Evolutionary conservation across 2,329 filamentous ascomycete genomes (phyloP), one percentile per base, ranked within the genome.

Genomic region (Zymoseptoria pseudotritici): DNA sequence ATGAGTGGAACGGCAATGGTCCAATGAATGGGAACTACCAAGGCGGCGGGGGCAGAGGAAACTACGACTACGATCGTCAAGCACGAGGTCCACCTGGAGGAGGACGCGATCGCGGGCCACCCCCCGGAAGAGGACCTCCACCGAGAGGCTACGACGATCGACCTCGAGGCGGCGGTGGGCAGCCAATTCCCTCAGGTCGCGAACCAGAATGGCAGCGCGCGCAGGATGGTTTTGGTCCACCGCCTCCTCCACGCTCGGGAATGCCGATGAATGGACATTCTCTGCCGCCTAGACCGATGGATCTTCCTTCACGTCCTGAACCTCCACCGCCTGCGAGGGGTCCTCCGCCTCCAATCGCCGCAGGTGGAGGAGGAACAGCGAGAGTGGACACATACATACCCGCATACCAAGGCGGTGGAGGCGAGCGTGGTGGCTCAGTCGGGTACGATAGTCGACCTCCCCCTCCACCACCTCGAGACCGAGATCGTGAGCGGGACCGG

Each of bases 1-100:
- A 84, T 61, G 82, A 85, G 64, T 86, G 80, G 85, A 85, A n/a
- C n/a, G 75, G 74, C 46, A 68, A 73, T 36, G 76, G 74, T 1
- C 71, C 74, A 10, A 52, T 36, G 20, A 66, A 69, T 50, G 67
- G 68, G n/a, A 69, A 70, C 49, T 61, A 65, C 36, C 61, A 63
- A 46, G 65, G 66, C 20, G 66, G 69, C 31, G 61, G 67, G n/a
- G 36, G 36, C 17, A 13, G 36, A 17, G 36, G 11, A 46, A n/a
- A 13, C 11, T 46, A 46, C 17, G 36, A 46, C 4, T 46, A 46
- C 36, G 36, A 46, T 5, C 36, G 36, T 4, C 52, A 29, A 58
- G 26, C 26, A 9, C 57, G 62, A 10, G 62, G 58, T 11, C 65
- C 57, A 24, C 63, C 63, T 21, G 63, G 63, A 11, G 64, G 69